Percentiles rank a stretch among this genome's conserved stretches.
Conservation (phyloP, 1,139 yeast genomes). For the Taphrina wiesneri region DNA sequence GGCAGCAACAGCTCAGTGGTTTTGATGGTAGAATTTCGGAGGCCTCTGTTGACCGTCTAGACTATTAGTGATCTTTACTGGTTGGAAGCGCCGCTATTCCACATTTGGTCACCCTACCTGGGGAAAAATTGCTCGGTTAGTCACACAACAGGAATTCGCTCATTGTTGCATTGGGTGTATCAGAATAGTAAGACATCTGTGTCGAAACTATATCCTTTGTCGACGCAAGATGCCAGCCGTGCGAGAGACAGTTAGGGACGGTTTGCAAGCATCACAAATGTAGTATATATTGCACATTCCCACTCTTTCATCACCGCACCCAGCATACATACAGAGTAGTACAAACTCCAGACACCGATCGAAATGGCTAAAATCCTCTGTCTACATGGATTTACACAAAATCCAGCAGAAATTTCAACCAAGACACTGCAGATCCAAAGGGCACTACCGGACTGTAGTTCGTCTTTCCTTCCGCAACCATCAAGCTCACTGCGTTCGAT, state of each 20-base stretch:
- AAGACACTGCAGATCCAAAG: slow-evolving; percentile 12
- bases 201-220: not conserved
- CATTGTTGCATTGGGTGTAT: not conserved
- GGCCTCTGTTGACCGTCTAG: too few relatives aligned
- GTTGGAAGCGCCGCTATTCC: not conserved
- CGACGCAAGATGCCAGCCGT: not conserved
- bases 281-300: too few relatives aligned
- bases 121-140: not conserved
- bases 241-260: too few relatives aligned
- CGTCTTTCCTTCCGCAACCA: slow-evolving; percentile 13
- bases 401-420: slow-evolving; percentile 22
- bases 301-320: not conserved
- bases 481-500: slow-evolving; percentile 17
- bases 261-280: too few relatives aligned
- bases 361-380: slow-evolving; percentile 51
- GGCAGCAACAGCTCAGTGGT: too few relatives aligned
- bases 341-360: not conserved
- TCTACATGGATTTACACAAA: slow-evolving; percentile 57
- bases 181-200: not conserved
- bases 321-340: not conserved
- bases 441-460: slow-evolving; percentile 4
- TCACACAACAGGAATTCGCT: not conserved
- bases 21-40: too few relatives aligned
- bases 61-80: not conserved
- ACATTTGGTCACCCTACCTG: not conserved